These are phyloP conservation scores for Primulina eburnea DNA, from an alignment of 257 asterid species.

Conservation along the genomic window DNA sequence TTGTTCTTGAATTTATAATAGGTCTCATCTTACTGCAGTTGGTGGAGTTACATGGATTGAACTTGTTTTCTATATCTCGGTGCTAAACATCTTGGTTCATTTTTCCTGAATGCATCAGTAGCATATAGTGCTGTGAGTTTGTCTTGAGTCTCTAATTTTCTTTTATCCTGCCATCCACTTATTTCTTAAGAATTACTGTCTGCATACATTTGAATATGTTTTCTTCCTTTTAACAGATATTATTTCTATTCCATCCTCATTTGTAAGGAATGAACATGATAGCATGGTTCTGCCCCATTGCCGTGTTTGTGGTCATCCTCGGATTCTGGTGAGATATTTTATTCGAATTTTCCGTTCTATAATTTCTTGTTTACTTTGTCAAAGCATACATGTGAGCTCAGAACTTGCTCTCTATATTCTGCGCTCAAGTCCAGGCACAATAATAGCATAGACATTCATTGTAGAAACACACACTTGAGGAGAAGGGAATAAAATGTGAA, in stretches of 20 bases:
- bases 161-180: neutral
- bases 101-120: neutral
- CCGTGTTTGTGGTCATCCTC: neutral
- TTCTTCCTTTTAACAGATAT: conserved; percentile 9
- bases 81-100: conserved; percentile 21
- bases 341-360: neutral
- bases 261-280: conserved; percentile 11
- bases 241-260: neutral
- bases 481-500: neutral
- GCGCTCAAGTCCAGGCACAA: neutral
- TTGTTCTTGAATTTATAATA: conserved; percentile 5
- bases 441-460: neutral
- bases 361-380: neutral
- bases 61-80: conserved; percentile 1
- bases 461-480: neutral
- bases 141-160: conserved; percentile 1
- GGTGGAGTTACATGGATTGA: conserved; percentile 7
- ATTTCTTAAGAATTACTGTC: neutral
- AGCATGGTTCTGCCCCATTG: conserved; percentile 5
- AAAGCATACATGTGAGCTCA: too few relatives aligned
- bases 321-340: conserved; percentile 17
- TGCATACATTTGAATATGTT: conserved; percentile 16
- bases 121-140: conserved; percentile 13
- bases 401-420: neutral
- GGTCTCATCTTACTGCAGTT: conserved; percentile 16